Evolutionary conservation across 768 basidiomycete genomes (phyloP).

Genomic region (Collybia mongolica): DNA sequence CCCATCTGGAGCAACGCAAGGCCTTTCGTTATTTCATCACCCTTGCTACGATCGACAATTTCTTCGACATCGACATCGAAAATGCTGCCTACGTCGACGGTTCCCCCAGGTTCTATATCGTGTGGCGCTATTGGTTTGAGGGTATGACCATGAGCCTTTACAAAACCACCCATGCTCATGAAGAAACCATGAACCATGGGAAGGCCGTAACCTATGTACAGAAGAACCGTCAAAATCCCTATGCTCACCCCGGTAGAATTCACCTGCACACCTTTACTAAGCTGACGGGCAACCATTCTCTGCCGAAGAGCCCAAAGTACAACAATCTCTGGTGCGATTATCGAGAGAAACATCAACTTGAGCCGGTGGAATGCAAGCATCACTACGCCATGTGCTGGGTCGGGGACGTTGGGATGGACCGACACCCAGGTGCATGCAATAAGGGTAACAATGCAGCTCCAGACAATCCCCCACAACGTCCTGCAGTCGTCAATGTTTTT

Average conservation of each 20-base stretch:
- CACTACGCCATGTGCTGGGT: slow-evolving; percentile 2
- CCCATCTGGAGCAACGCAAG: slow-evolving; percentile 5
- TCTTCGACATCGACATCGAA: slow-evolving; percentile 8
- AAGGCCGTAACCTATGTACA: neutral
- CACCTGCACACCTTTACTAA: too few species aligned
- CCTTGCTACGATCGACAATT: slow-evolving; percentile 16
- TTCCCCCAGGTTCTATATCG: neutral
- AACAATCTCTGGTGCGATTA: slow-evolving; percentile 25
- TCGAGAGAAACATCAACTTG: slow-evolving; percentile 14
- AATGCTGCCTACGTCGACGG: neutral
- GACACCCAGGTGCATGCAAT: slow-evolving; percentile 19
- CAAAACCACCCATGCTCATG: slow-evolving; percentile 27
- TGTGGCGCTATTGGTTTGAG: neutral
- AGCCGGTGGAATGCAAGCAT: slow-evolving; percentile 7
- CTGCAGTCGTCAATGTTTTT: too few species aligned
- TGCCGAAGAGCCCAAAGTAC: slow-evolving; percentile 21
- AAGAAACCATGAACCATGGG: slow-evolving; percentile 23
- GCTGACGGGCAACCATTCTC: slow-evolving; percentile 1
- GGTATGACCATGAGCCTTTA: slow-evolving; percentile 8
- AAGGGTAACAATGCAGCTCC: slow-evolving; percentile 11
- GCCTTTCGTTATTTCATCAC: slow-evolving; percentile 11
- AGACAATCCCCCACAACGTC: neutral
- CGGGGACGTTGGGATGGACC: slow-evolving; percentile 21
- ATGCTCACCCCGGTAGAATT: too few species aligned
- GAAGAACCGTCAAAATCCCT: too few species aligned